Conservation (phyloP, 2,329 filamentous ascomycete species). For the Graphilbum fragrans region DNA sequence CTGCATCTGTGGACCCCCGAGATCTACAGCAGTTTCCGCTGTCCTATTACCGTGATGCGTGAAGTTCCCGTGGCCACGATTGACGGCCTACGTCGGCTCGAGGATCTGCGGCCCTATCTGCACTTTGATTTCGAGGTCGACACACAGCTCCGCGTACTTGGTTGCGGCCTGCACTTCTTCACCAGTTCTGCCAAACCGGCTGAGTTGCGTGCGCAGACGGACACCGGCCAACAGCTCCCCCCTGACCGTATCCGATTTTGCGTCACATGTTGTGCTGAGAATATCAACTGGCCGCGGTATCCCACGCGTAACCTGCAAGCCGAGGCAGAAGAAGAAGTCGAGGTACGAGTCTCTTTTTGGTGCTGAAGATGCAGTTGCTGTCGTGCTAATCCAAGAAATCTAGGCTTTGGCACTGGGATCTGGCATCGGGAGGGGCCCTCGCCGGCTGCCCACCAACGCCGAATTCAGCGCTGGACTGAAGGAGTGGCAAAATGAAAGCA, state of each 20-base stretch:
- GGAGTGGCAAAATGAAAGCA: too few species aligned
- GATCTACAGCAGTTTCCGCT: slow-evolving; percentile 13
- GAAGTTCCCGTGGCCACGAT: slow-evolving; percentile 11
- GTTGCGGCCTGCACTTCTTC: slow-evolving; percentile 10
- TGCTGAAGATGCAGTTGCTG: neutral
- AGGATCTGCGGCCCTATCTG: slow-evolving; percentile 9
- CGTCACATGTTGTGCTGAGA: slow-evolving; percentile 11
- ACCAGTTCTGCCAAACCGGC: slow-evolving; percentile 10
- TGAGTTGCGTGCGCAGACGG: slow-evolving; percentile 12
- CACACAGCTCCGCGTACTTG: slow-evolving; percentile 12
- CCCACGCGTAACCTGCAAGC: slow-evolving; percentile 13
- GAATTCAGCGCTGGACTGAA: slow-evolving; percentile 1
- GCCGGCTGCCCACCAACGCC: slow-evolving; percentile 2
- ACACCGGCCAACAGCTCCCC: slow-evolving; percentile 11
- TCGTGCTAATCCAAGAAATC: too few species aligned
- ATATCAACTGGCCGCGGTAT: slow-evolving; percentile 13
- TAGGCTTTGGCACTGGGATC: too few species aligned
- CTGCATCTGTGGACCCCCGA: slow-evolving; percentile 16
- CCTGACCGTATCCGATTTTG: slow-evolving; percentile 10
- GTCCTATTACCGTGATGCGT: slow-evolving; percentile 13
- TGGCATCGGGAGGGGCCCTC: neutral
- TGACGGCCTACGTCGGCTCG: slow-evolving; percentile 7
- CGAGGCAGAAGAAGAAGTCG: too few species aligned
- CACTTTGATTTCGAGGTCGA: slow-evolving; percentile 15
- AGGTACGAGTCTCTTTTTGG: slow-evolving; percentile 4